A percentile compares a stretch with the other conserved stretches of the same genome.
These are phyloP conservation scores for Rhynchospora pubera DNA, from an alignment of 176 grass and related monocot genomes.

Conservation along the genomic window DNA sequence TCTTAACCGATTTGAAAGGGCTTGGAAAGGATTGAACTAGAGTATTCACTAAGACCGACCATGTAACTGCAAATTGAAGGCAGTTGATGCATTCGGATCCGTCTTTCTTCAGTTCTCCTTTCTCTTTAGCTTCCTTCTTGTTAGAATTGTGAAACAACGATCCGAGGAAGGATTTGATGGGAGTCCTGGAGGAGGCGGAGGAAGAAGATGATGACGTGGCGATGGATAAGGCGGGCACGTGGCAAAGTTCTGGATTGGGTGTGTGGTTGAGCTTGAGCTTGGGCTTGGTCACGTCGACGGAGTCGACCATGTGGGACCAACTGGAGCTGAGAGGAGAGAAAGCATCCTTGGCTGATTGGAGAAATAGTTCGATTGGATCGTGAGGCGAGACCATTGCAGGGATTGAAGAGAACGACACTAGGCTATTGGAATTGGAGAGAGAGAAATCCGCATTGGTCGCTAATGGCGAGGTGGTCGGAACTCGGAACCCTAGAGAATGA, in stretches of 20 bases:
- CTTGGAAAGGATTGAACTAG: slow-evolving; percentile 49
- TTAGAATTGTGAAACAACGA: slow-evolving; percentile 26
- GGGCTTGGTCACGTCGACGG: not conserved
- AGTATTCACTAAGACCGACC: slow-evolving; percentile 41
- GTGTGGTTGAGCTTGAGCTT: slow-evolving; percentile 26
- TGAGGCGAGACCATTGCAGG: slow-evolving; percentile 21
- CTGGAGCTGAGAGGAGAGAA: slow-evolving; percentile 30
- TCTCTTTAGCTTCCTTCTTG: slow-evolving; percentile 14
- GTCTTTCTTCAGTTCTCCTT: slow-evolving; percentile 4
- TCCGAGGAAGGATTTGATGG: slow-evolving; percentile 22
- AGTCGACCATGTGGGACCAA: slow-evolving; percentile 9
- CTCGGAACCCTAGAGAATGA: slow-evolving; percentile 12
- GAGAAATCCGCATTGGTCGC: slow-evolving; percentile 12
- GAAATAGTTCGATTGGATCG: slow-evolving; percentile 32
- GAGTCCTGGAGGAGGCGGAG: not conserved
- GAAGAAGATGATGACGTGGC: slow-evolving; percentile 17
- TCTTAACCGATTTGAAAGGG: slow-evolving; percentile 51
- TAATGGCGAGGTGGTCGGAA: not conserved
- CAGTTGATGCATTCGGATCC: slow-evolving; percentile 44
- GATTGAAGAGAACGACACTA: not conserved
- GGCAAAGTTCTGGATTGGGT: not conserved
- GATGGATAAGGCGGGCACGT: not conserved
- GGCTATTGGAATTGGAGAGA: not conserved
- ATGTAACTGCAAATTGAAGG: slow-evolving; percentile 42
- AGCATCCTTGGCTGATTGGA: slow-evolving; percentile 30